These are phyloP conservation scores for Psilocybe subaeruginosa DNA, from an alignment of 768 basidiomycete genomes.

Conservation along the genomic window DNA sequence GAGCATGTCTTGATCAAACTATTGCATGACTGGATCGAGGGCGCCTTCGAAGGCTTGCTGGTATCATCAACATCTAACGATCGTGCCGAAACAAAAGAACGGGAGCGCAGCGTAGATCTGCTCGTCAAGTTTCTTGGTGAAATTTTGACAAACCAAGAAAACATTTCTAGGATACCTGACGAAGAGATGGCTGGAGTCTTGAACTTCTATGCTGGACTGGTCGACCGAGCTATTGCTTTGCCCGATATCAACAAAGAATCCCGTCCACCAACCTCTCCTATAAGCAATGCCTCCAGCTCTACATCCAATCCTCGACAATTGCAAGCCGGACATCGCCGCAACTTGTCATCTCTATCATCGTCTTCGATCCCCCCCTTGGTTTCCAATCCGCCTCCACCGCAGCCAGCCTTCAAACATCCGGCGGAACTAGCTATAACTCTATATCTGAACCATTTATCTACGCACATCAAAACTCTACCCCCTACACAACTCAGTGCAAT, in stretches of 20 bases:
- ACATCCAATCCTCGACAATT: slow-evolving; percentile 24
- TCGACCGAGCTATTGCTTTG: slow-evolving; percentile 53
- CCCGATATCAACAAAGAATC: slow-evolving; percentile 40
- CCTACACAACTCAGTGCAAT: slow-evolving; percentile 55
- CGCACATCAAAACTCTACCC: slow-evolving; percentile 62
- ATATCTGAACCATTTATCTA: slow-evolving; percentile 66
- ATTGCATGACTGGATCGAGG: slow-evolving; percentile 67
- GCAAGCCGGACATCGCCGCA: slow-evolving; percentile 52
- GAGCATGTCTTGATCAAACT: slow-evolving; percentile 59
- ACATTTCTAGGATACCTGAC: slow-evolving; percentile 63
- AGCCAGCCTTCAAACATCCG: slow-evolving; percentile 53
- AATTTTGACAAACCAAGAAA: slow-evolving; percentile 52
- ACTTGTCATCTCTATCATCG: slow-evolving; percentile 63
- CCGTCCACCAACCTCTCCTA: slow-evolving; percentile 29
- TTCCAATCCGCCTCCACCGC: slow-evolving; percentile 28
- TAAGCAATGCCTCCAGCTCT: slow-evolving; percentile 23
- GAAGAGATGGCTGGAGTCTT: slow-evolving; percentile 59
- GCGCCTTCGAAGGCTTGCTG: slow-evolving; percentile 59
- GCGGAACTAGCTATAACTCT: slow-evolving; percentile 66
- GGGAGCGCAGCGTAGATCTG: slow-evolving; percentile 65
- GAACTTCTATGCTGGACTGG: slow-evolving; percentile 59
- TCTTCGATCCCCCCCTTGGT: slow-evolving; percentile 38
- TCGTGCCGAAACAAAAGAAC: slow-evolving; percentile 50
- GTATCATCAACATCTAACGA: slow-evolving; percentile 34
- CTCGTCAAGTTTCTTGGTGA: slow-evolving; percentile 60